These are phyloP conservation scores for Physocladia obscura DNA, from an alignment of 192 early-diverging fungal species.

Conservation along the genomic window DNA sequence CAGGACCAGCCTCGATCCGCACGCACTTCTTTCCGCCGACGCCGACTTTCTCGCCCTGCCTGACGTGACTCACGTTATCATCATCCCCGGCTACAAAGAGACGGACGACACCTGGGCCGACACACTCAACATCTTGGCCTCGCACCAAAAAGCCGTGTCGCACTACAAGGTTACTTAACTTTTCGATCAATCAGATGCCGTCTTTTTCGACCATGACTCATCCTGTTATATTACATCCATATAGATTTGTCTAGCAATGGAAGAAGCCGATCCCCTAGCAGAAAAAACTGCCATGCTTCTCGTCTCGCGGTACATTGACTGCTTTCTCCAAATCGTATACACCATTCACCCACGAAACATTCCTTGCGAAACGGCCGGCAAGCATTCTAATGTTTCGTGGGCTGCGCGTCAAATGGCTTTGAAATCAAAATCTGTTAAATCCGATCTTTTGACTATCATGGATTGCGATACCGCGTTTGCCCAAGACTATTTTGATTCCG, in stretches of 20 bases:
- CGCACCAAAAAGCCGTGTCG: constrained; percentile 34
- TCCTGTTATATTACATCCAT: not conserved
- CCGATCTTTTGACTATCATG: constrained; percentile 58
- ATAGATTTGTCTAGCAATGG: constrained; percentile 64
- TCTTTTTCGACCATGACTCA: not conserved
- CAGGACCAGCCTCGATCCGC: no score
- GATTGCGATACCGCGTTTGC: constrained; percentile 70
- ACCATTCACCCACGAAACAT: constrained; percentile 62
- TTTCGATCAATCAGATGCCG: not conserved
- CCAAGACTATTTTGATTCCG: constrained; percentile 56
- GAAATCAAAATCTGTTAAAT: constrained; percentile 9
- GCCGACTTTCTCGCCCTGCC: not conserved
- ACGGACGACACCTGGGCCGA: constrained; percentile 56
- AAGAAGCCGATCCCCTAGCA: constrained; percentile 54
- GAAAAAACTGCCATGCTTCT: constrained; percentile 52
- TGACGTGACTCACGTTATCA: constrained; percentile 51
- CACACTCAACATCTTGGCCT: constrained; percentile 58
- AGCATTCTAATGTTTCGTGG: constrained; percentile 61
- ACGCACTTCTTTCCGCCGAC: no score
- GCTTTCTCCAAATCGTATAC: constrained; percentile 57
- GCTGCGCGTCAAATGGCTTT: constrained; percentile 46
- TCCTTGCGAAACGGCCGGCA: constrained; percentile 61
- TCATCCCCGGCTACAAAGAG: constrained; percentile 67
- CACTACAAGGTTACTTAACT: constrained; percentile 43
- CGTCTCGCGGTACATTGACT: constrained; percentile 45